Base-by-base conservation (phyloP, 495 filamentous ascomycete genomes). In the Cercophora newfieldiana region DNA sequence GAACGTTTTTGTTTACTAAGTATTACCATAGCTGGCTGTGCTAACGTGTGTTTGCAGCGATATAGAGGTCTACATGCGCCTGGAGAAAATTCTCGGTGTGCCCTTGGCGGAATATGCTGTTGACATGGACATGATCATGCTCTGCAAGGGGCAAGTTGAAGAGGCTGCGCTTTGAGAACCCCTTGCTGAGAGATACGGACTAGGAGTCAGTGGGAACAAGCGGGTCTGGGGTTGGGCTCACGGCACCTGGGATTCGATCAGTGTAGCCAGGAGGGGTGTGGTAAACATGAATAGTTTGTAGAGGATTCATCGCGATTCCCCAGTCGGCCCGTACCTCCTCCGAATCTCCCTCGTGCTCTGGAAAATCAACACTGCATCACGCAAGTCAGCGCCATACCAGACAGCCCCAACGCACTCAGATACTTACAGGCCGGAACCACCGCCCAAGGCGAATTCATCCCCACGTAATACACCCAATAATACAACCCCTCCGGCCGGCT, bases 371-470 rank as follows among this genome's bases (percentile, higher is more conserved):
- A 44, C 37, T 44, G 37, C 12, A 16, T 44, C 37, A 44, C 12
- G 37, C 18, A 8, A 44, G 37, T 16, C 12, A 14, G 10, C 37
- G 2, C 37, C 3, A 2, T 14, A 14, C 37, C 12, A 14, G 37
- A 14, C 4, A 2, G 2, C 18, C 37, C 10, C 37, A 44, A 44
- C 37, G n/a, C n/a, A n/a, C 10, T 6, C 2, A 53, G 24, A 53
- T 26, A 74, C 81, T 71, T 61, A 77, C 71, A n/a, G 25, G 65
- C 47, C 2, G 93, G 93, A 65, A 96, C 84, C 16, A 95, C 80
- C 33, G 89, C 91, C 93, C 93, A 97, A 59, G 93, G 90, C 54
- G 87, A 81, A 72, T 97, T 97, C 85, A 96, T 89, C 19, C 90
- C 82, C 22, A 93, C 85, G 72, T 91, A 97, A 73, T 97, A 97